phyloP scores from a whole-genome alignment of 345 rosid species.

The Triadica sebifera region DNA sequence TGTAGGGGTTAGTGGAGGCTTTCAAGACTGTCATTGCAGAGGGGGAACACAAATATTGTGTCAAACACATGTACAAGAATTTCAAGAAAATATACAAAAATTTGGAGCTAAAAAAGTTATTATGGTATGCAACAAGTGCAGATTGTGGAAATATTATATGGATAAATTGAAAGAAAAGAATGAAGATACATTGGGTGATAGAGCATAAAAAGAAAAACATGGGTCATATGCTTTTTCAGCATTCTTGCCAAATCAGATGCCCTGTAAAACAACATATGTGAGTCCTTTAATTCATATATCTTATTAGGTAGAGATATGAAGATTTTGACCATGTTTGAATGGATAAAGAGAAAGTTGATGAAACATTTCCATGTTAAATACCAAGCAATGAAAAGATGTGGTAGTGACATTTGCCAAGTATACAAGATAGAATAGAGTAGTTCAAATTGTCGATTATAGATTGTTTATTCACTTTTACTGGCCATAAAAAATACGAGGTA shows the following conservation, averaged over 20 bases:
- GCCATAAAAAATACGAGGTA: too few species aligned
- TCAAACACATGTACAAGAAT: not conserved
- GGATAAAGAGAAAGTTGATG: not conserved
- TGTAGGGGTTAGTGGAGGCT: not conserved
- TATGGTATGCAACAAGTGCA: not conserved
- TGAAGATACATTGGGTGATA: not conserved
- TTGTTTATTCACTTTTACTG: too few species aligned
- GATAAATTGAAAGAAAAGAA: not conserved
- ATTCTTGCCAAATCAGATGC: not conserved
- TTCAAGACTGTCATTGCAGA: not conserved
- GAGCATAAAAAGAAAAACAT: not conserved
- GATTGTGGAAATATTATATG: not conserved
- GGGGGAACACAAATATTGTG: not conserved
- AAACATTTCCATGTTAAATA: not conserved
- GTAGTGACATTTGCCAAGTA: too few species aligned
- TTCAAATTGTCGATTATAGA: too few species aligned
- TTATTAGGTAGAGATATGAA: not conserved
- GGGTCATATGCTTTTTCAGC: not conserved
- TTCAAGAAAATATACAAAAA: not conserved
- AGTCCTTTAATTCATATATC: not conserved
- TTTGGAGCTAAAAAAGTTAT: not conserved
- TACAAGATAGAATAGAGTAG: too few species aligned
- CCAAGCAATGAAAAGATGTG: too few species aligned
- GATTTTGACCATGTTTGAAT: not conserved
- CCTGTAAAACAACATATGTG: not conserved